phyloP scores from a whole-genome alignment of 140 eudicot species.

The Flaveria floridana region DNA sequence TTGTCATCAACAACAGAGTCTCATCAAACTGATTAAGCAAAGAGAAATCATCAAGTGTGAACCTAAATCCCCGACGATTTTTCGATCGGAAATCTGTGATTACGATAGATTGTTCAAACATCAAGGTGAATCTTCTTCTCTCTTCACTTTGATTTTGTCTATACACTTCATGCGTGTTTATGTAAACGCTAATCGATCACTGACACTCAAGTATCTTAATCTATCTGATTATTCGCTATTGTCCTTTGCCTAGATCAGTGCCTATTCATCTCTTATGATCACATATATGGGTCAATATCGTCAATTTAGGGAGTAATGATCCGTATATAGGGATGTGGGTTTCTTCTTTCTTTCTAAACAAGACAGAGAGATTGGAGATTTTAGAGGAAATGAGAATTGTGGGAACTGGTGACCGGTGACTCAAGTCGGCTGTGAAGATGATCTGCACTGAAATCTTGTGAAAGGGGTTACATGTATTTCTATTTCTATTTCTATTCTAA shows the following conservation, averaged over 20 bases:
- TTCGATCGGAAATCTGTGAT: neutral
- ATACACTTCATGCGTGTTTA: no score
- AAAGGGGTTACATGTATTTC: no score
- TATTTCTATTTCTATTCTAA: no score
- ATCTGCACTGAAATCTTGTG: no score
- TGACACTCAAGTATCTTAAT: slow-evolving; percentile 5
- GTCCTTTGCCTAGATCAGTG: neutral
- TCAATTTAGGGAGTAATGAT: neutral
- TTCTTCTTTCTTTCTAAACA: no score
- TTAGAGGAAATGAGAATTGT: no score
- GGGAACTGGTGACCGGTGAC: no score
- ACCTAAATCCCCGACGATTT: neutral
- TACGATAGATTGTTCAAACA: neutral
- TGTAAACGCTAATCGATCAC: slow-evolving; percentile 1
- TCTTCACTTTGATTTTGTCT: slow-evolving; percentile 12
- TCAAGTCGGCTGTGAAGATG: no score
- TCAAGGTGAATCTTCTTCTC: slow-evolving; percentile 17
- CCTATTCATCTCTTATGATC: no score
- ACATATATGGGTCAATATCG: neutral
- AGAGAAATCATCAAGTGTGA: neutral
- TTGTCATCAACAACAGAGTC: slow-evolving; percentile 9
- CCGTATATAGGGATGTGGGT: no score
- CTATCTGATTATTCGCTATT: slow-evolving; percentile 11
- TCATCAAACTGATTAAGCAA: slow-evolving; percentile 1
- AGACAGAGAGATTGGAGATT: no score